These are phyloP conservation scores for Claviceps cyperi DNA, from an alignment of 2,329 filamentous ascomycete genomes.

Conservation along the genomic window DNA sequence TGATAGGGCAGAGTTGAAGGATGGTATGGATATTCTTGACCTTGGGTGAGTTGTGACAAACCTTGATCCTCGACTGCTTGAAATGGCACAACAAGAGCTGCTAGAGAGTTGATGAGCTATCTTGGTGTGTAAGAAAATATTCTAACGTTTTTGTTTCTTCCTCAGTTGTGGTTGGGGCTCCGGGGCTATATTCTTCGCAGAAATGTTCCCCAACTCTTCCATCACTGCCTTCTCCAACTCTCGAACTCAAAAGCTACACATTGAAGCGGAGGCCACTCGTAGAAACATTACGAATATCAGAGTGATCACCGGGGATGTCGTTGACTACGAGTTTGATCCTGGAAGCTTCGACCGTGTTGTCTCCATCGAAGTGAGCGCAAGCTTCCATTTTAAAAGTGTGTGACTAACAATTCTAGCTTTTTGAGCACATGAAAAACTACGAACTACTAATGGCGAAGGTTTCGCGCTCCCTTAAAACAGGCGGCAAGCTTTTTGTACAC, in stretches of 20 bases:
- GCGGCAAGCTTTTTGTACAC: constrained; percentile 55
- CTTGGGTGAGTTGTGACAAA: constrained; percentile 33
- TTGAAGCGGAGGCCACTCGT: constrained; percentile 41
- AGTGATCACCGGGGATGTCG: constrained; percentile 53
- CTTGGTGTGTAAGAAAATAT: not conserved
- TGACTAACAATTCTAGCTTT: constrained; percentile 31
- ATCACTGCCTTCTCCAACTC: constrained; percentile 59
- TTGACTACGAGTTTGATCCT: constrained; percentile 47
- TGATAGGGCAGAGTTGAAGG: constrained; percentile 40
- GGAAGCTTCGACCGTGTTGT: constrained; percentile 49
- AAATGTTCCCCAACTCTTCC: constrained; percentile 43
- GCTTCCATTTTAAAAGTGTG: not conserved
- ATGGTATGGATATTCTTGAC: constrained; percentile 49
- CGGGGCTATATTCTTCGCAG: constrained; percentile 48
- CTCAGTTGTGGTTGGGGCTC: constrained; percentile 55
- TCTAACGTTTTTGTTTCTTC: not conserved
- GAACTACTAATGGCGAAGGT: constrained; percentile 52
- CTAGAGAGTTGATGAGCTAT: not conserved
- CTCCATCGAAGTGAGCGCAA: constrained; percentile 38
- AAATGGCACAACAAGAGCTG: not conserved
- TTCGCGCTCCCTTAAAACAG: constrained; percentile 40
- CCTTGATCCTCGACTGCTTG: not conserved
- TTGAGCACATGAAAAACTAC: constrained; percentile 70
- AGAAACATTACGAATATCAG: constrained; percentile 45
- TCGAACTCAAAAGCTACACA: constrained; percentile 51